Evolutionary conservation across 2,329 filamentous ascomycete species (phyloP).

Genomic region (Trichoderma oligosporum): DNA sequence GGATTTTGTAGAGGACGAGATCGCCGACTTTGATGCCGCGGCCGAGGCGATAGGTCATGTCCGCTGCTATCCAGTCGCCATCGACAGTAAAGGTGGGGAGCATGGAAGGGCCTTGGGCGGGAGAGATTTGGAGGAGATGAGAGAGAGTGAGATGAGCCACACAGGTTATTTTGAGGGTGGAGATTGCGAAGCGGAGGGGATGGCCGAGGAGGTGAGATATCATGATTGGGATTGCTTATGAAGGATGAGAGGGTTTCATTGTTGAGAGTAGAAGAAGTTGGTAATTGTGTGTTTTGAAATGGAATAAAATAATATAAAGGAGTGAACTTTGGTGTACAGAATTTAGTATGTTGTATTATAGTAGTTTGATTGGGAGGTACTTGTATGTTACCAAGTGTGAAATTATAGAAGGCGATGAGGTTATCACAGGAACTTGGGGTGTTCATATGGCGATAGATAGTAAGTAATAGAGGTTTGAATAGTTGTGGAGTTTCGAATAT

Average conservation of each 20-base stretch:
- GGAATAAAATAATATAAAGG: too few relatives aligned
- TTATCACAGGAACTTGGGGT: too few relatives aligned
- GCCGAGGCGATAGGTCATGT: slow-evolving; percentile 65
- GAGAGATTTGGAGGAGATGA: slow-evolving; percentile 59
- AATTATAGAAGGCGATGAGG: too few relatives aligned
- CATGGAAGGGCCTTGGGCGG: slow-evolving; percentile 77
- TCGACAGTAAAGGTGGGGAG: slow-evolving; percentile 71
- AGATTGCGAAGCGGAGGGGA: slow-evolving; percentile 37
- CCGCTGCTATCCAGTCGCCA: slow-evolving; percentile 67
- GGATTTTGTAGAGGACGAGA: slow-evolving; percentile 73
- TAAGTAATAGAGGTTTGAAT: too few relatives aligned
- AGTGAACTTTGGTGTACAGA: too few relatives aligned
- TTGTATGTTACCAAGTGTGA: too few relatives aligned
- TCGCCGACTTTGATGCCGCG: slow-evolving; percentile 70
- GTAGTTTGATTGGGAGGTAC: too few relatives aligned
- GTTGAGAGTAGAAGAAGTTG: not conserved
- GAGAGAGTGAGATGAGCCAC: slow-evolving; percentile 45
- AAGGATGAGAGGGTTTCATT: too few relatives aligned
- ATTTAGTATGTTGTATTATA: too few relatives aligned
- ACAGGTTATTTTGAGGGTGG: slow-evolving; percentile 39
- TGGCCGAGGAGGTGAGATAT: slow-evolving; percentile 37
- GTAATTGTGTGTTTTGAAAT: not conserved
- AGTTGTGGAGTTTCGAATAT: not conserved
- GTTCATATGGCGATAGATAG: too few relatives aligned
- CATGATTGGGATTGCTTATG: slow-evolving; percentile 21